These are phyloP conservation scores for Colletotrichum musicola DNA, from an alignment of 2,329 filamentous ascomycete genomes.

Conservation along the genomic window DNA sequence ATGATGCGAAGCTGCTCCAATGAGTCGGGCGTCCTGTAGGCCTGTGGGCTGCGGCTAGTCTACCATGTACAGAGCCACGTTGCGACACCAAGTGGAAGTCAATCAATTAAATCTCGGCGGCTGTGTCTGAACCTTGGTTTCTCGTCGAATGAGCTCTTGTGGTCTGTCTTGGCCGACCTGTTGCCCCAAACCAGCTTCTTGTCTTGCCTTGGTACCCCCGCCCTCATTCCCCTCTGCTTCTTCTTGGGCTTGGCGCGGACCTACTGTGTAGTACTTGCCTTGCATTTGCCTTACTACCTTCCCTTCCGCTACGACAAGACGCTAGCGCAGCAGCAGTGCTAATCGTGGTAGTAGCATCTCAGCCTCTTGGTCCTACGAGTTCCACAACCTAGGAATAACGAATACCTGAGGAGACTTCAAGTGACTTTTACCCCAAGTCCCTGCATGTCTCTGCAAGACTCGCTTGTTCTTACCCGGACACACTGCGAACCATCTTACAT, in stretches of 20 bases:
- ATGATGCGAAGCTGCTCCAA: not conserved
- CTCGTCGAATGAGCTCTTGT: conserved; percentile 10
- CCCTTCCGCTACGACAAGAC: not conserved
- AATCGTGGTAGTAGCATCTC: too few relatives aligned
- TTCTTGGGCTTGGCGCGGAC: conserved; percentile 14
- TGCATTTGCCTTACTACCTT: too few relatives aligned
- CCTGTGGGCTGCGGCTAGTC: not conserved
- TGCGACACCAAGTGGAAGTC: not conserved
- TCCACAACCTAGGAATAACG: not conserved
- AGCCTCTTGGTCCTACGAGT: not conserved
- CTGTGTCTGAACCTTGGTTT: conserved; percentile 21
- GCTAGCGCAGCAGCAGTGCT: conserved; percentile 15
- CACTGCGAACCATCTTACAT: not conserved
- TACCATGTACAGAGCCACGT: not conserved
- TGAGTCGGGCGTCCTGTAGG: not conserved
- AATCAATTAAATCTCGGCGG: not conserved
- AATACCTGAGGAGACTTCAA: conserved; percentile 7
- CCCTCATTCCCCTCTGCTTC: conserved; percentile 1
- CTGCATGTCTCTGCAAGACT: conserved; percentile 12
- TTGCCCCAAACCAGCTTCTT: conserved; percentile 15
- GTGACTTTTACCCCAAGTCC: conserved; percentile 25
- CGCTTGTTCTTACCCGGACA: not conserved
- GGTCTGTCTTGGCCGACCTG: conserved; percentile 18
- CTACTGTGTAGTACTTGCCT: not conserved
- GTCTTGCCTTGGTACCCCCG: conserved; percentile 32